A percentile compares a stretch with the other conserved stretches of the same genome.
Conservation (phyloP, 164 flowering plant genomes). For the Protea cynaroides region DNA sequence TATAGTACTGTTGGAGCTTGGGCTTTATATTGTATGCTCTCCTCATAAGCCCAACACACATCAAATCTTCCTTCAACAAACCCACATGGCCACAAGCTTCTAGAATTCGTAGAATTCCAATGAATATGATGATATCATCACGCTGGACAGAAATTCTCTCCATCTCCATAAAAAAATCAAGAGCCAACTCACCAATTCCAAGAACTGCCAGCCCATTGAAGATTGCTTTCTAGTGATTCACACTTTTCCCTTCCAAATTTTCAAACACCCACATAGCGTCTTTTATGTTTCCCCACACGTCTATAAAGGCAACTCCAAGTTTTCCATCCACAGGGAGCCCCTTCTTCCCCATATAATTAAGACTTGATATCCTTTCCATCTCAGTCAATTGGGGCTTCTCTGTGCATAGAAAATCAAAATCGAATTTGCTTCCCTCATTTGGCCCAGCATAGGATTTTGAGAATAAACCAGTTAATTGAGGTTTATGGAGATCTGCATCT, state of each 20-base stretch:
- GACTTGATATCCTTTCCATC: conserved; percentile 40
- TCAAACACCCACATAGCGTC: conserved; percentile 43
- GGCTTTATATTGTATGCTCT: conserved; percentile 46
- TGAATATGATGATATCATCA: conserved; percentile 68
- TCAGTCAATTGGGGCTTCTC: too few relatives aligned
- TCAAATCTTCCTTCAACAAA: conserved; percentile 55
- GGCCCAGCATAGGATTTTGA: too few relatives aligned
- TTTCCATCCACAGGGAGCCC: conserved; percentile 29
- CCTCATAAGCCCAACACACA: conserved; percentile 62
- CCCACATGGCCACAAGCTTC: conserved; percentile 73
- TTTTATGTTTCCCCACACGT: conserved; percentile 68
- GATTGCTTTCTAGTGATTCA: conserved; percentile 76
- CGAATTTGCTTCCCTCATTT: too few relatives aligned
- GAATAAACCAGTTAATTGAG: too few relatives aligned
- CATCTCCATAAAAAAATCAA: conserved; percentile 52
- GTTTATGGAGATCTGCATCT: too few relatives aligned
- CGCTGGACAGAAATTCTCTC: conserved; percentile 39
- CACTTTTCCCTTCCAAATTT: conserved; percentile 22
- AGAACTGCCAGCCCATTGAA: conserved; percentile 67
- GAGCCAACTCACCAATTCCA: conserved; percentile 54
- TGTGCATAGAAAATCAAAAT: too few relatives aligned
- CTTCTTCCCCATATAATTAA: conserved; percentile 34
- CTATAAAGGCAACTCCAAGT: conserved; percentile 62
- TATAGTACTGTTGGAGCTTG: conserved; percentile 63
- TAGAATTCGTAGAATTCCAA: conserved; percentile 48